These are phyloP conservation scores for Tolypocladium tropicale DNA, from an alignment of 2,329 filamentous ascomycete genomes.

Conservation along the genomic window DNA sequence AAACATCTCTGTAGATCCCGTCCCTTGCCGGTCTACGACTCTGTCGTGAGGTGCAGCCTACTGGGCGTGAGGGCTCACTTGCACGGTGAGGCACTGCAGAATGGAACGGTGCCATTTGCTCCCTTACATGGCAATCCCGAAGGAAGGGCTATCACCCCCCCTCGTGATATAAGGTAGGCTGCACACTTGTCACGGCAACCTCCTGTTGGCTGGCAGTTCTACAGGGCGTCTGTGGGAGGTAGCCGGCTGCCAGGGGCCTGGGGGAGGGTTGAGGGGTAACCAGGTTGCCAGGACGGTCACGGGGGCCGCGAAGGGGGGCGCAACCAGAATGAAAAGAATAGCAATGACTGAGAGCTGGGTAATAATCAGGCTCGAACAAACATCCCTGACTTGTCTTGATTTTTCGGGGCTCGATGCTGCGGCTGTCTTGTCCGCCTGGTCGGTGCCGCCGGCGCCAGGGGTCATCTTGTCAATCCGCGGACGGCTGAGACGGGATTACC, in stretches of 20 bases:
- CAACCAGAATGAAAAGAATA: neutral
- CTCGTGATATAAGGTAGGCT: neutral
- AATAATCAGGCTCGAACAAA: neutral
- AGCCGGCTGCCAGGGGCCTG: neutral
- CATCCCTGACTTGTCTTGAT: neutral
- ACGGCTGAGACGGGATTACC: neutral
- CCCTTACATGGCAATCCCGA: too few relatives aligned
- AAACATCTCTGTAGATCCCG: neutral
- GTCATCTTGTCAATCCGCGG: neutral
- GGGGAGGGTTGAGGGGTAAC: too few relatives aligned
- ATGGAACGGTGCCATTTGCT: too few relatives aligned
- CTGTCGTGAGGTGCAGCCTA: neutral
- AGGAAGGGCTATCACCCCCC: too few relatives aligned
- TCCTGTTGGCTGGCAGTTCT: neutral
- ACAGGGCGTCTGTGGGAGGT: too few relatives aligned
- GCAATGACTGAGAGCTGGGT: neutral
- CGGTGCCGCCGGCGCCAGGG: neutral
- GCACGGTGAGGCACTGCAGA: neutral
- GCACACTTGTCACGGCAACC: neutral
- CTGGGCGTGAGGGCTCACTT: neutral
- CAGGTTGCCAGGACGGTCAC: neutral
- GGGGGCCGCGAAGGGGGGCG: neutral
- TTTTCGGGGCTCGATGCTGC: neutral
- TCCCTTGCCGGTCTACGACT: neutral
- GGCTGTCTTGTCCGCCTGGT: neutral